Base-by-base conservation (phyloP, 106 monocot genomes). In the Ottelia alismoides region DNA sequence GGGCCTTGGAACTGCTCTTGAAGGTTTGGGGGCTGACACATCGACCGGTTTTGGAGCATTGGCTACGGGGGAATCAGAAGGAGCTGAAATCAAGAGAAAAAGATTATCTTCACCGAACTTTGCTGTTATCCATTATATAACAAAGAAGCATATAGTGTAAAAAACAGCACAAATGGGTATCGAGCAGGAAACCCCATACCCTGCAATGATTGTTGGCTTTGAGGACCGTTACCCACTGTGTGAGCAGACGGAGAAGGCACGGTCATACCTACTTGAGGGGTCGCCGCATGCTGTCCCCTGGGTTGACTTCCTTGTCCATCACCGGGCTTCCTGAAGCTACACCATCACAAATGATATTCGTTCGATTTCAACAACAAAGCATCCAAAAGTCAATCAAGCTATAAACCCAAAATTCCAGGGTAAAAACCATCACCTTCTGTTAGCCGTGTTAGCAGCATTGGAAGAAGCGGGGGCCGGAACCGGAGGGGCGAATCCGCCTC, bases 251-350 rank as follows among this genome's bases (percentile, higher is more conserved):
- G 12, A 3, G 59, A 20, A 55, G 58, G 0, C 16, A 40, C 43
- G 30, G 59, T 31, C 16, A 28, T 29, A 45, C 23, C 43, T 11
- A 11, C 45, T 26, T 66, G 70, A 5, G 66, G 40, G 23, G 31
- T 52, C 47, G 71, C 17, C 23, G 52, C 11, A 5, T 44, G 50
- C 47, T 45, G 76, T 35, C 63, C 55, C 56, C 81, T 81, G 56
- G 70, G 46, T 25, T 81, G 78, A 16, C 63, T 67, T 23, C 84
- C 84, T 63, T 82, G 96, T 62, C 69, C 96, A 76, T 79, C 74
- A 22, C 78, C 76, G 11, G 76, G 52, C 45, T 85, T 96, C 69
- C 79, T 89, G 52, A 70, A 64, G 55, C 96, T 96, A 51, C 24
- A 57, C n/a, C n/a, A n/a, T n/a, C n/a, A n/a, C n/a, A n/a, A n/a